Conservation (phyloP, 208 protist genomes). For the Lotmaria passim region DNA sequence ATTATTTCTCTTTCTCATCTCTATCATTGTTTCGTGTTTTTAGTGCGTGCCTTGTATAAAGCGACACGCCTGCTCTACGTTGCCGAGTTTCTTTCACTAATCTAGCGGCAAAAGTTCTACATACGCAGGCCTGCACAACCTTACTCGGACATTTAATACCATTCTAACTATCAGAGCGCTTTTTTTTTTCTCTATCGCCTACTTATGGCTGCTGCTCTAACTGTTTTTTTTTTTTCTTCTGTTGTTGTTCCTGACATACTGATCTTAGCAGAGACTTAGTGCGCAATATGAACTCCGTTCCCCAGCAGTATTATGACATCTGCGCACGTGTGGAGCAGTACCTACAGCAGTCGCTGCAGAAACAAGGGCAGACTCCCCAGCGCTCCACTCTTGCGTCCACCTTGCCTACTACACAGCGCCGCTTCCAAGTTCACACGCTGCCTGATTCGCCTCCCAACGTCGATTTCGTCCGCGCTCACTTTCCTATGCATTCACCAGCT, state of each 20-base stretch:
- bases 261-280: too few species aligned
- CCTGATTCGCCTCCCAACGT: slow-evolving; percentile 10
- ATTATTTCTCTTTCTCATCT: slow-evolving; percentile 1
- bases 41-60: too few species aligned
- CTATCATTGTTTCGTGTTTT: too few species aligned
- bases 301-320: slow-evolving; percentile 53
- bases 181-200: slow-evolving; percentile 21
- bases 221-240: too few species aligned
- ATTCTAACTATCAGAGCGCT: not conserved
- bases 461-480: slow-evolving; percentile 11
- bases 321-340: slow-evolving; percentile 37
- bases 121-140: too few species aligned
- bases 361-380: not conserved
- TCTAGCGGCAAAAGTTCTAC: too few species aligned
- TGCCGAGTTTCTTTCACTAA: too few species aligned
- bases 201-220: too few species aligned
- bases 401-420: not conserved
- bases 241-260: too few species aligned
- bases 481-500: not conserved
- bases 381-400: not conserved
- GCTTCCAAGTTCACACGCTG: slow-evolving; percentile 10
- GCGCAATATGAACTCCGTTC: slow-evolving; percentile 22
- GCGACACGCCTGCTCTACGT: too few species aligned
- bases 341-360: slow-evolving; percentile 5
- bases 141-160: too few species aligned